Evolutionary conservation across 2,329 filamentous ascomycete species (phyloP), one percentile per base, ranked within the genome.

Genomic region (Fusarium sp.): DNA sequence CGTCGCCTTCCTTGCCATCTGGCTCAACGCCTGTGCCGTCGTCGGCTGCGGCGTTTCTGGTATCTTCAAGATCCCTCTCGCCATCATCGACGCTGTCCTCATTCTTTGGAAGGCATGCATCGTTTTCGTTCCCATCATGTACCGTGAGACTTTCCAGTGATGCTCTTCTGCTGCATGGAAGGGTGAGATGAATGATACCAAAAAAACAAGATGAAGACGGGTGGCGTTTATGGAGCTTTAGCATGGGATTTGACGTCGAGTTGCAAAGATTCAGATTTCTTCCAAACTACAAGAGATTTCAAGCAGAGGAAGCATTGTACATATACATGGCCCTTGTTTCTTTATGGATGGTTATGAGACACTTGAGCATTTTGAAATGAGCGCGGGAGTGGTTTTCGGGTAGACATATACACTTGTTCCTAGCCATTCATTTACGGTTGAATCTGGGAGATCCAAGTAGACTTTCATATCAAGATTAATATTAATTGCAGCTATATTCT

Each of bases 1-100:
- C 25, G 95, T 99, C 29, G 95, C 95, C 3, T 87, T 98, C 66
- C 84, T 96, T 65, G 88, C 89, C 23, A 92, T 98, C 65, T 96
- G 91, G 89, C 71, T 88, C 59, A 78, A 82, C 57, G 71, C 71
- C 5, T 67, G 76, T 38, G 72, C 75, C 9, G 71, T 80, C 50
- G 57, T 81, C 21, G 74, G 75, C 25, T 74, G 75, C 35, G 67
- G 68, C 49, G 65, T 72, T 13, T 52, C 68, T 6, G 63, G 80
- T 82, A 57, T 76, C 72, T 71, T 82, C 71, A 77, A 76, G 66
- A 61, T 71, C 4, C 90, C 92, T 0, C 57, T 91, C 11, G 82
- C 88, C 9, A 61, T 92, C 4, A 77, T 89, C 43, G 85, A 89
- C 71, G 87, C 86, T 27, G 70, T 91, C 5, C 75, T 88, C 62